Conservation (phyloP, 2,329 filamentous ascomycete genomes). For the Cladophialophora psammophila region DNA sequence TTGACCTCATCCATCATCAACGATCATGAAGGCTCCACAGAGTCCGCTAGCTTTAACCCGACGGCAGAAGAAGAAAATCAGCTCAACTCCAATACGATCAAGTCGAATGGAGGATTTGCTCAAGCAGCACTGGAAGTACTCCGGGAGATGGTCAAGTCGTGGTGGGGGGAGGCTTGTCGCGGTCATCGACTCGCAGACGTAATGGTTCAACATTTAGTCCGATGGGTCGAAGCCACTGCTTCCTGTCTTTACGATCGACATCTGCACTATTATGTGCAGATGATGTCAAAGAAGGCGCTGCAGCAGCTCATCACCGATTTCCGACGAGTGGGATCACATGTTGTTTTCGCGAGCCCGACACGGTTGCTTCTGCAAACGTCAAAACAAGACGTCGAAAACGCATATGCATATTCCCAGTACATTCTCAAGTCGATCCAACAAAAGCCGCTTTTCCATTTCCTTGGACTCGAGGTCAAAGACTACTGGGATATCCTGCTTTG, state of each 20-base stretch:
- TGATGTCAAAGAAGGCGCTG: constrained; percentile 97
- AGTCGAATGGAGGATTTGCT: constrained; percentile 75
- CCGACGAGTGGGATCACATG: constrained; percentile 88
- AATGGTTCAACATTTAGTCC: constrained; percentile 94
- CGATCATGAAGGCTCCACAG: constrained; percentile 82
- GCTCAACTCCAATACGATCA: constrained; percentile 72
- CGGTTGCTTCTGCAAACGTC: constrained; percentile 92
- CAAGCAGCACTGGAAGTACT: constrained; percentile 88
- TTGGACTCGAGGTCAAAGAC: constrained; percentile 96
- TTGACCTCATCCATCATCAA: constrained; percentile 96
- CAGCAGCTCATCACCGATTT: constrained; percentile 98
- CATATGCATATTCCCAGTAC: constrained; percentile 95
- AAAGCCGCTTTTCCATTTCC: constrained; percentile 94
- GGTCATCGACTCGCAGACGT: constrained; percentile 95
- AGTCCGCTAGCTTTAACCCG: constrained; percentile 85
- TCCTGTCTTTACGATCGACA: constrained; percentile 96
- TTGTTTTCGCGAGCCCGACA: constrained; percentile 93
- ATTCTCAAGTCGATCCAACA: constrained; percentile 96
- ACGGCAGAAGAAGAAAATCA: constrained; percentile 68
- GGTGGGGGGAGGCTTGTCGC: constrained; percentile 94
- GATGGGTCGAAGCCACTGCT: constrained; percentile 93
- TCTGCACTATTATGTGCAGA: constrained; percentile 95
- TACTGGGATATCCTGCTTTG: constrained; percentile 99
- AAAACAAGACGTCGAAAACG: constrained; percentile 95
- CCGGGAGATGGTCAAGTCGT: constrained; percentile 97